Evolutionary conservation across 495 filamentous ascomycete genomes (phyloP).

Genomic region (Glarea lozoyensis): DNA sequence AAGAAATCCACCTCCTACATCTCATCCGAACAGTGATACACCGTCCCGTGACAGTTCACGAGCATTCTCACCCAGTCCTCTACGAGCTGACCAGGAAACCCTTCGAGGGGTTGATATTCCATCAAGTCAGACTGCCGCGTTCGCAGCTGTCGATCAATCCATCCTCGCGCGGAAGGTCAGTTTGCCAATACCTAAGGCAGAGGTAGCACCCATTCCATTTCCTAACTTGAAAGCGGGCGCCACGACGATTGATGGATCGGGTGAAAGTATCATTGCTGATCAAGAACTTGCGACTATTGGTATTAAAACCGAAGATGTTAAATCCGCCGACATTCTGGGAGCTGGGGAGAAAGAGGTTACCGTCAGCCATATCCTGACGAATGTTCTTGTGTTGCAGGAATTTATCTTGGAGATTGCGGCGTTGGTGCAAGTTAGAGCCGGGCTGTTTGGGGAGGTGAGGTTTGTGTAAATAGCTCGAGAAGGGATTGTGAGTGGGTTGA

Average conservation of each 20-base stretch:
- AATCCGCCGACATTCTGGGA: slow-evolving; percentile 16
- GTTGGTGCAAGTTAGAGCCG: slow-evolving; percentile 75
- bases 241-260: slow-evolving; percentile 22
- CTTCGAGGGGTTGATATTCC: slow-evolving; percentile 3
- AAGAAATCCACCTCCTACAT: slow-evolving; percentile 13
- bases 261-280: too few species aligned
- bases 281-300: too few species aligned
- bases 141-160: slow-evolving; percentile 43
- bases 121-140: slow-evolving; percentile 37
- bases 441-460: slow-evolving; percentile 77
- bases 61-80: slow-evolving; percentile 16
- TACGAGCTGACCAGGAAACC: slow-evolving; percentile 2
- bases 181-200: slow-evolving; percentile 24
- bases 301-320: slow-evolving; percentile 29
- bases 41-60: slow-evolving; percentile 13
- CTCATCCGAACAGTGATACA: slow-evolving; percentile 14
- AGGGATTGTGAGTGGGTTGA: too few species aligned
- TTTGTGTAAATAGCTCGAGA: slow-evolving; percentile 45
- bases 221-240: slow-evolving; percentile 19
- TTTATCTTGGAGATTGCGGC: slow-evolving; percentile 87
- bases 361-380: slow-evolving; percentile 81
- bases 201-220: slow-evolving; percentile 18
- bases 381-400: slow-evolving; percentile 65
- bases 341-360: slow-evolving; percentile 41
- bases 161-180: slow-evolving; percentile 39